Base-by-base conservation (phyloP, 1,139 yeast species). In the Debaryomyces psychrophilus region DNA sequence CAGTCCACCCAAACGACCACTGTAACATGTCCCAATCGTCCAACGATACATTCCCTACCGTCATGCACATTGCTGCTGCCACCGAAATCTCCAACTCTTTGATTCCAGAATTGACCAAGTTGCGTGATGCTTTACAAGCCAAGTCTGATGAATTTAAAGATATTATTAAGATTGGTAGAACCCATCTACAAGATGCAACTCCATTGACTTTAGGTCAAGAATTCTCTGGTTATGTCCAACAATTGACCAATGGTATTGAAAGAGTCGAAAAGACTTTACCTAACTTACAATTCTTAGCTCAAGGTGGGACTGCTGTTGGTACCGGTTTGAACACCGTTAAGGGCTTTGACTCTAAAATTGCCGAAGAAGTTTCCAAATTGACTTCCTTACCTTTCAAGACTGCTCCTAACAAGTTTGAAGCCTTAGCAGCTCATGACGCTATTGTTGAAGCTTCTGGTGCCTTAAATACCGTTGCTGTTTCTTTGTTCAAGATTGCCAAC, bases 261-360 rank as follows among this genome's bases (percentile, higher is more conserved):
- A 83, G 99, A 67, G 85, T 93, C 51, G 90, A 90, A 73, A 76
- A 74, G 54, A 68, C 86, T 44, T 80, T 93, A 55, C 90, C 90
- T 56, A 82, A 85, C 68, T 79, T 93, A 67, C 79, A 85, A 62
- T 82, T 68, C 64, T 81, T 93, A 60, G 99, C 99, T 45, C 99
- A 93, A 78, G 99, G 99, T 74, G 99, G 99, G 73, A 93, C 99
- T 54, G 99, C 99, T 50, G 99, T 93, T 48, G 99, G 99, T 60
- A 93, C 99, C 48, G 99, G 99, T 55, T 82, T 93, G 59, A 93
- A 93, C 82, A 92, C 99, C 70, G 85, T 70, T 64, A 81, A 82
- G 65, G 98, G 98, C 15, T 93, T 88, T 67, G 96, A 90, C 62
- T 83, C 76, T 57, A 83, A 87, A 61, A 82, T 93, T 56, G 96